Percentiles rank a stretch among this genome's conserved stretches.
Evolutionary conservation across 2,329 filamentous ascomycete species (phyloP).

Genomic region (Aspergillus tubingensis): DNA sequence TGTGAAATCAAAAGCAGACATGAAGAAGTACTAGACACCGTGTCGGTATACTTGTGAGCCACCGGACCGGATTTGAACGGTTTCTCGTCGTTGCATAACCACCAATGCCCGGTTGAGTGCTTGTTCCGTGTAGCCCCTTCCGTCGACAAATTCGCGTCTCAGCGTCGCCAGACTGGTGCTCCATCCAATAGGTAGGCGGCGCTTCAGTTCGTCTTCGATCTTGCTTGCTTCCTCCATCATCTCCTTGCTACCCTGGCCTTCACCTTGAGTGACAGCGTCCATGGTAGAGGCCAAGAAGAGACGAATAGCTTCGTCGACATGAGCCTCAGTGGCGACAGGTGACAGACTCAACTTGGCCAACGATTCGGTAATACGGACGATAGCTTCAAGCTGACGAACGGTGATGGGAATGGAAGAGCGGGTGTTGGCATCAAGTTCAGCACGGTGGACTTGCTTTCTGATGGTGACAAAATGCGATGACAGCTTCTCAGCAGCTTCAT

Average conservation of each 20-base stretch:
- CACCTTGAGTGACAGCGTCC: conserved; percentile 93
- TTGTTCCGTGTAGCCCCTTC: conserved; percentile 85
- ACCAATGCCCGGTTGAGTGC: conserved; percentile 80
- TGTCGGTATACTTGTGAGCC: conserved; percentile 53
- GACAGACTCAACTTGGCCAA: conserved; percentile 88
- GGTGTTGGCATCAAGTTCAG: conserved; percentile 84
- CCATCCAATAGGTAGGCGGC: conserved; percentile 90
- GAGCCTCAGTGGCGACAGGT: conserved; percentile 81
- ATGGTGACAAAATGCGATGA: conserved; percentile 98
- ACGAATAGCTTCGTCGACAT: conserved; percentile 96
- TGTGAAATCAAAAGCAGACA: conserved; percentile 9
- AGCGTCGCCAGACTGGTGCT: conserved; percentile 86
- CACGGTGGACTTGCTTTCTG: conserved; percentile 86
- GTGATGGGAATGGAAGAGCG: conserved; percentile 96
- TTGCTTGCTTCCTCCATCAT: conserved; percentile 86
- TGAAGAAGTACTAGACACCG: conserved; percentile 37
- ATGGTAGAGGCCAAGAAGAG: conserved; percentile 96
- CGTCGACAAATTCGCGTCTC: conserved; percentile 86
- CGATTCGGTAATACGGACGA: conserved; percentile 94
- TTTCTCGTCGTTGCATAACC: conserved; percentile 84
- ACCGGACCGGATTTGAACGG: conserved; percentile 55
- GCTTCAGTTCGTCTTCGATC: conserved; percentile 84
- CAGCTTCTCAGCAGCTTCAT: conserved; percentile 91
- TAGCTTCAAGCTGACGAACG: conserved; percentile 93
- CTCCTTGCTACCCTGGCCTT: conserved; percentile 79